Evolutionary conservation across 2,329 filamentous ascomycete species (phyloP).

Genomic region (Tolypocladium ovalisporum): DNA sequence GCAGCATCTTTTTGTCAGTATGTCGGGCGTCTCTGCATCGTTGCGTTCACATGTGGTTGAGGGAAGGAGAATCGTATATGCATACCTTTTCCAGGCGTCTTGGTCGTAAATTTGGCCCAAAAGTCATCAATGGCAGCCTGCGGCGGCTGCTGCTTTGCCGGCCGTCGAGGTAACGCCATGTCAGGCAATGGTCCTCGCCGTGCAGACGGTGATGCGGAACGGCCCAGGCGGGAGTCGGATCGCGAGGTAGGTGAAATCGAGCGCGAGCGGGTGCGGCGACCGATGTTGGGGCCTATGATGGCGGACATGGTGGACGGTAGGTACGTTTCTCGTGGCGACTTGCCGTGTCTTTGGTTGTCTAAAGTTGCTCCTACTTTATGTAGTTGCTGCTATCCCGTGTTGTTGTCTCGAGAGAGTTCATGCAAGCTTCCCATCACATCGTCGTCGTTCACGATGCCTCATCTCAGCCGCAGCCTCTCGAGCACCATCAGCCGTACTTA

Average conservation of each 20-base stretch:
- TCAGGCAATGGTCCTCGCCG: neutral
- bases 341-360: neutral
- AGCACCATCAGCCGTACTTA: neutral
- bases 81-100: conserved; percentile 57
- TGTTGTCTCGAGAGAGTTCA: neutral
- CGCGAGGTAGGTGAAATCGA: neutral
- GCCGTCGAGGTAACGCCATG: neutral
- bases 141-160: conserved; percentile 42
- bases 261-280: neutral
- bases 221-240: neutral
- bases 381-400: neutral
- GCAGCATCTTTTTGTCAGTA: neutral
- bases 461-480: neutral
- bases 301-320: neutral
- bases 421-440: neutral
- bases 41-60: neutral
- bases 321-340: neutral
- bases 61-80: neutral
- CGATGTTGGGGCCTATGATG: conserved; percentile 1
- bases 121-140: conserved; percentile 62
- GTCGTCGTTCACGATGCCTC: neutral
- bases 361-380: neutral
- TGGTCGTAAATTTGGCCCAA: conserved; percentile 62
- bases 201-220: neutral
- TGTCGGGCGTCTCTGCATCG: neutral